Evolutionary conservation across 495 filamentous ascomycete species (phyloP).

Genomic region (Elaphomyces granulatus): DNA sequence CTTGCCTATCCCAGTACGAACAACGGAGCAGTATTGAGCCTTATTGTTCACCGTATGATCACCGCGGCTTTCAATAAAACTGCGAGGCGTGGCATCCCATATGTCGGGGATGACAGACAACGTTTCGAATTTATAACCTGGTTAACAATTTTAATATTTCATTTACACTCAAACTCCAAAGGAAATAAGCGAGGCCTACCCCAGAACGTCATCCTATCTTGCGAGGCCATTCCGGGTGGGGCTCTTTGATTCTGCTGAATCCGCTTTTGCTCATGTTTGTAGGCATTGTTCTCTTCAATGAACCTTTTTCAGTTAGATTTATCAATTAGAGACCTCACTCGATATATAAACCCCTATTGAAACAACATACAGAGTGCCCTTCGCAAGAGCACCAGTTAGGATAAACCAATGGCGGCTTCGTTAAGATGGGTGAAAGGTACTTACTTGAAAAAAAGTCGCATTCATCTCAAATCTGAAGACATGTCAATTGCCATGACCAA

Average conservation of each 20-base stretch:
- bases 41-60: constrained; percentile 64
- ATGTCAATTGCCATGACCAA: constrained; percentile 7
- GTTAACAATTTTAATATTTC: constrained; percentile 7
- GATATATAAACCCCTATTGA: background rate
- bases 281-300: constrained; percentile 77
- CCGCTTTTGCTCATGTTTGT: constrained; percentile 42
- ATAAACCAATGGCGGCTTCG: background rate
- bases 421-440: constrained; percentile 10
- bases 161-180: background rate
- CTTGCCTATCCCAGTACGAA: constrained; percentile 69
- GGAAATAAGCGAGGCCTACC: constrained; percentile 24
- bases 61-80: constrained; percentile 63
- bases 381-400: constrained; percentile 6
- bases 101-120: constrained; percentile 55
- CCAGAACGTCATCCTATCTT: constrained; percentile 54
- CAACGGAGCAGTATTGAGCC: constrained; percentile 87
- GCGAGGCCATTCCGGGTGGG: constrained; percentile 40
- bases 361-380: constrained; percentile 63
- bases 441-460: constrained; percentile 76
- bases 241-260: constrained; percentile 37
- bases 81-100: constrained; percentile 55
- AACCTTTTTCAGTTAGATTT: constrained; percentile 42
- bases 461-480: constrained; percentile 80
- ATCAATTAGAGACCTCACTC: constrained; percentile 1
- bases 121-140: constrained; percentile 95